phyloP scores from a whole-genome alignment of 1,284 basidiomycete species.

The Cutaneotrichosporon sp. region DNA sequence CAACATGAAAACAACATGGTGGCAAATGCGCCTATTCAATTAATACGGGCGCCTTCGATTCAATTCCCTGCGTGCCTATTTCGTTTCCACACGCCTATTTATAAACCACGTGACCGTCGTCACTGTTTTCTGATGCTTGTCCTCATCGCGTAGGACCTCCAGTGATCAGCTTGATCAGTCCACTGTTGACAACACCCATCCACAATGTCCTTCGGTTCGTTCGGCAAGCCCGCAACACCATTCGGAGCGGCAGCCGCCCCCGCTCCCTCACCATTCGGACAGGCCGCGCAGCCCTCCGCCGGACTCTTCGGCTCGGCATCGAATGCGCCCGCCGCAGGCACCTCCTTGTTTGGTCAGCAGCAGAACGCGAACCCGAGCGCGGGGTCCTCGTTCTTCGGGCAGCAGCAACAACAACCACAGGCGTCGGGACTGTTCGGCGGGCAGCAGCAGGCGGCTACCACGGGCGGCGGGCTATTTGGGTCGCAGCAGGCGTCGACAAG shows the following conservation, averaged over 20 bases:
- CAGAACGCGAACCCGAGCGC: conserved; percentile 10
- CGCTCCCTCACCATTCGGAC: conserved; percentile 11
- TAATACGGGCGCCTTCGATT: neutral
- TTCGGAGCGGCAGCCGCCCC: conserved; percentile 29
- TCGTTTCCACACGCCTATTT: too few species aligned
- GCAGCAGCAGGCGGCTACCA: conserved; percentile 2
- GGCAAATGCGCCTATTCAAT: conserved; percentile 1
- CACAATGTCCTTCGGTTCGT: conserved; percentile 15
- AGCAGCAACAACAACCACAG: conserved; percentile 19
- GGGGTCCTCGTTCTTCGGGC: conserved; percentile 29
- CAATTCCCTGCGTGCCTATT: neutral
- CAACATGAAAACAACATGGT: conserved; percentile 13
- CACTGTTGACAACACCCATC: neutral
- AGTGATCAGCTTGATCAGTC: too few species aligned
- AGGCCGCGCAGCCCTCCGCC: conserved; percentile 13
- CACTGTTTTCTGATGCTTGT: neutral
- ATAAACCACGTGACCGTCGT: neutral
- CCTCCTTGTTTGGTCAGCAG: conserved; percentile 16
- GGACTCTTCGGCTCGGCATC: conserved; percentile 17
- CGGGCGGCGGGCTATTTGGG: conserved; percentile 21
- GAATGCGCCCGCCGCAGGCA: conserved; percentile 9
- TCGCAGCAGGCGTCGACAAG: conserved; percentile 14
- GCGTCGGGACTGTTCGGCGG: conserved; percentile 8
- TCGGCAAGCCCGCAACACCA: conserved; percentile 1
- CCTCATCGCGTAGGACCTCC: neutral